Percentiles rank a stretch among this genome's conserved stretches.
Evolutionary conservation across 2,329 filamentous ascomycete genomes (phyloP).

Genomic region (Blastomyces silverae): DNA sequence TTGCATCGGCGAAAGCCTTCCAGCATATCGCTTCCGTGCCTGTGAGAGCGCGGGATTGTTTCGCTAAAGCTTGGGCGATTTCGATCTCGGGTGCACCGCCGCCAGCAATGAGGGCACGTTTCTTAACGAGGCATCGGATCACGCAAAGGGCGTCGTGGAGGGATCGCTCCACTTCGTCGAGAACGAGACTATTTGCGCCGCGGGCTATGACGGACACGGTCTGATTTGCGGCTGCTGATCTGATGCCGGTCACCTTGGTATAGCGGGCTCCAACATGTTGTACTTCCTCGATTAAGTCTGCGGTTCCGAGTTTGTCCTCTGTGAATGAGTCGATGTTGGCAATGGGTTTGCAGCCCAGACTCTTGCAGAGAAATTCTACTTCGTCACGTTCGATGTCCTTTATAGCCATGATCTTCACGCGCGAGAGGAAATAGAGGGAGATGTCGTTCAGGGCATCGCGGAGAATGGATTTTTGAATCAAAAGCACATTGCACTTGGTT

Average conservation of each 20-base stretch:
- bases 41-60: constrained; percentile 71
- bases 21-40: constrained; percentile 97
- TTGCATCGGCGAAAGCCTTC: constrained; percentile 96
- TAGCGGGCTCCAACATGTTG: constrained; percentile 81
- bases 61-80: constrained; percentile 78
- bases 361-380: constrained; percentile 99
- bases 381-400: constrained; percentile 99
- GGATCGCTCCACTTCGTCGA: constrained; percentile 94
- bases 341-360: constrained; percentile 96
- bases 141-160: constrained; percentile 97
- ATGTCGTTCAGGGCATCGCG: constrained; percentile 97
- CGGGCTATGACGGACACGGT: constrained; percentile 93
- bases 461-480: constrained; percentile 98
- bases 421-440: constrained; percentile 93
- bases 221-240: constrained; percentile 61
- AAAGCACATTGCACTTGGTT: constrained; percentile 96
- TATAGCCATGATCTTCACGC: constrained; percentile 88
- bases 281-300: constrained; percentile 89
- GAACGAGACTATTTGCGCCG: constrained; percentile 86
- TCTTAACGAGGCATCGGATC: constrained; percentile 95
- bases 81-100: constrained; percentile 96
- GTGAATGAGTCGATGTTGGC: constrained; percentile 98
- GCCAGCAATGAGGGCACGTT: constrained; percentile 97
- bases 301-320: constrained; percentile 92
- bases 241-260: constrained; percentile 91